Conservation (phyloP, 805 yeast species). For the Wickerhamiella cacticola region DNA sequence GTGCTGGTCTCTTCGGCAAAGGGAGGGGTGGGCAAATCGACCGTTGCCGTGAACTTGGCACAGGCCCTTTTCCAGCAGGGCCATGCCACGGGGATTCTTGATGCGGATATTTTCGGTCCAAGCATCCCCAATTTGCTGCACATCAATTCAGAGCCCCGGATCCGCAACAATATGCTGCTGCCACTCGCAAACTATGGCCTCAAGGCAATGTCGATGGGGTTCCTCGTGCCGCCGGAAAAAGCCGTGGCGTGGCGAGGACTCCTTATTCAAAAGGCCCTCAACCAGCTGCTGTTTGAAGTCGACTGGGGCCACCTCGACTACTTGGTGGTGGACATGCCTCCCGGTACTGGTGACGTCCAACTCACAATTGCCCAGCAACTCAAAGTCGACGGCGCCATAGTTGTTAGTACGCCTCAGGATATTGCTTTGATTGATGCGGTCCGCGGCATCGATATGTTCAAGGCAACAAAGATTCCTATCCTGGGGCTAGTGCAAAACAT, state of each 20-base stretch:
- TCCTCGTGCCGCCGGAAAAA: conserved; percentile 49
- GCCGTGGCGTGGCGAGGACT: conserved; percentile 77
- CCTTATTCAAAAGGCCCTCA: conserved; percentile 76
- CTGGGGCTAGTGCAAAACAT: conserved; percentile 72
- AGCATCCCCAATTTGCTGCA: conserved; percentile 62
- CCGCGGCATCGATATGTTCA: conserved; percentile 69
- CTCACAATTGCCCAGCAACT: conserved; percentile 68
- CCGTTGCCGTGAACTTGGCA: conserved; percentile 57
- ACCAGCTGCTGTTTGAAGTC: conserved; percentile 73
- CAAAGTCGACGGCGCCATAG: conserved; percentile 65
- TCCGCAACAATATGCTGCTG: conserved; percentile 43
- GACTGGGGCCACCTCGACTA: conserved; percentile 59
- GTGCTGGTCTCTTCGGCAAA: conserved; percentile 63
- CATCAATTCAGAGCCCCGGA: conserved; percentile 57
- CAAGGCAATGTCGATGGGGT: conserved; percentile 85
- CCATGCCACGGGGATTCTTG: conserved; percentile 53
- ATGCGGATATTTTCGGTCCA: conserved; percentile 78
- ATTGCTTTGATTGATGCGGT: conserved; percentile 69
- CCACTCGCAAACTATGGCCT: conserved; percentile 67
- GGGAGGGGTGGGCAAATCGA: conserved; percentile 76
- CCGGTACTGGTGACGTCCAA: conserved; percentile 86
- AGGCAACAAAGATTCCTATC: conserved; percentile 57
- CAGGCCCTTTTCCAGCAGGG: conserved; percentile 44
- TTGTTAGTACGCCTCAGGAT: conserved; percentile 81
- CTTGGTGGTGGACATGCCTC: conserved; percentile 74